Percentiles rank a stretch among this genome's conserved stretches.
phyloP scores from a whole-genome alignment of 441 rosid genomes.

The Gossypium schwendimanii region DNA sequence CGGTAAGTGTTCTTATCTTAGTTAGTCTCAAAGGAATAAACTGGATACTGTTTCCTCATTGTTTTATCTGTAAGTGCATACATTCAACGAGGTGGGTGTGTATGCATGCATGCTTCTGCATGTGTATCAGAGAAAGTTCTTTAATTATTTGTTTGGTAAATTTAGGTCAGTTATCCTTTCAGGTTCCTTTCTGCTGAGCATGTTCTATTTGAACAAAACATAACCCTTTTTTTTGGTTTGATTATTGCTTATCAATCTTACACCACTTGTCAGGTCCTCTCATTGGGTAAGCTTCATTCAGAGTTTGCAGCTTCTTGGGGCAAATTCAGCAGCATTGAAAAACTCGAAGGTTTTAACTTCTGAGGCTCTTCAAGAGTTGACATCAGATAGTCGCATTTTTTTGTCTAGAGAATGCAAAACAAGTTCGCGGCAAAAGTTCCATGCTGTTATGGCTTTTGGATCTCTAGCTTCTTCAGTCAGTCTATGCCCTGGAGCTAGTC shows the following conservation, averaged over 20 bases:
- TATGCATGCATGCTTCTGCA: not conserved
- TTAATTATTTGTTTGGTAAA: not conserved
- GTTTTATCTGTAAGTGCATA: not conserved
- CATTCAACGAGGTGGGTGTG: not conserved
- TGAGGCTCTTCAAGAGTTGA: conserved; percentile 38
- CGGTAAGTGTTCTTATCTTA: not conserved
- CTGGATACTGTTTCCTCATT: not conserved
- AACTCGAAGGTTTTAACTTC: conserved; percentile 33
- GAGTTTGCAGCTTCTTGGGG: conserved; percentile 42
- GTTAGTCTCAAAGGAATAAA: not conserved
- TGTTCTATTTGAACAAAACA: not conserved
- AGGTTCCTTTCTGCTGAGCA: not conserved
- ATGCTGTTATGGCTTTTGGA: conserved; percentile 47
- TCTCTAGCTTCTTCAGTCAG: conserved; percentile 46
- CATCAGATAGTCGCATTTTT: conserved; percentile 32
- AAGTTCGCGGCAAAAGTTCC: conserved; percentile 36
- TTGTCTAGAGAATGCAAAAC: conserved; percentile 37
- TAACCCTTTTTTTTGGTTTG: conserved; percentile 3
- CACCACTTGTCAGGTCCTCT: conserved; percentile 35
- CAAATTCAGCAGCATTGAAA: conserved; percentile 40
- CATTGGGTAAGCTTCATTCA: conserved; percentile 50
- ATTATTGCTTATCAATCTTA: conserved; percentile 16
- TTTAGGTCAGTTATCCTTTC: not conserved
- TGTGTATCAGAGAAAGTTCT: not conserved
- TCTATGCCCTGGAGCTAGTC: conserved; percentile 50